Percentiles rank a stretch among this genome's conserved stretches.
phyloP scores from a whole-genome alignment of 2,329 filamentous ascomycete species.

The Alternaria brassicicola region DNA sequence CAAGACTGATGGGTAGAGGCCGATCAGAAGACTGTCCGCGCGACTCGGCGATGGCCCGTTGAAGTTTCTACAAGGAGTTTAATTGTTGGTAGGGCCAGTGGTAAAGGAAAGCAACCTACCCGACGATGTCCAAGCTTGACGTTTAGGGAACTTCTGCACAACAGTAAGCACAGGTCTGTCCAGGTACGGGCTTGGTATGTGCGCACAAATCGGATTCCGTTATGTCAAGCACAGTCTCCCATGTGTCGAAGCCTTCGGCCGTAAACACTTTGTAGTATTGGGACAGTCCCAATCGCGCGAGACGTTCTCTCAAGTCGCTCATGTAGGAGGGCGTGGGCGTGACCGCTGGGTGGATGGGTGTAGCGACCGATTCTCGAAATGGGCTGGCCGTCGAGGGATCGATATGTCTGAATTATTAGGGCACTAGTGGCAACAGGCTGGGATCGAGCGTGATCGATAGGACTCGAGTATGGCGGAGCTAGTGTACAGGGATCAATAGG shows the following conservation, averaged over 20 bases:
- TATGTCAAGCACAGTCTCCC: constrained; percentile 83
- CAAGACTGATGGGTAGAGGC: constrained; percentile 47
- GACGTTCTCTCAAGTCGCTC: constrained; percentile 69
- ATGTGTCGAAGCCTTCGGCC: constrained; percentile 82
- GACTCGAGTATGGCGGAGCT: constrained; percentile 22
- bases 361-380: constrained; percentile 6
- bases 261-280: constrained; percentile 77
- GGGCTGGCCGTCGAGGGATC: constrained; percentile 24
- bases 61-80: constrained; percentile 68
- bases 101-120: constrained; percentile 56
- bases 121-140: constrained; percentile 83
- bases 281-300: constrained; percentile 77
- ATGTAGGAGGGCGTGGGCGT: constrained; percentile 52
- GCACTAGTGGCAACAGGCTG: constrained; percentile 27
- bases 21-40: constrained; percentile 58
- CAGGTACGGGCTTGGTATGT: constrained; percentile 13
- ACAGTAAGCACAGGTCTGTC: constrained; percentile 15
- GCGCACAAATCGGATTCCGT: constrained; percentile 81
- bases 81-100: background rate
- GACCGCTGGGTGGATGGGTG: constrained; percentile 10
- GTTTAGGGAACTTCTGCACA: constrained; percentile 69
- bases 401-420: constrained; percentile 56
- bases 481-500: constrained; percentile 40
- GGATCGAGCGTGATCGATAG: constrained; percentile 9
- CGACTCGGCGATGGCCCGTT: constrained; percentile 78